phyloP scores from a whole-genome alignment of 73 alveolate species.

The Symbiodinium natans region DNA sequence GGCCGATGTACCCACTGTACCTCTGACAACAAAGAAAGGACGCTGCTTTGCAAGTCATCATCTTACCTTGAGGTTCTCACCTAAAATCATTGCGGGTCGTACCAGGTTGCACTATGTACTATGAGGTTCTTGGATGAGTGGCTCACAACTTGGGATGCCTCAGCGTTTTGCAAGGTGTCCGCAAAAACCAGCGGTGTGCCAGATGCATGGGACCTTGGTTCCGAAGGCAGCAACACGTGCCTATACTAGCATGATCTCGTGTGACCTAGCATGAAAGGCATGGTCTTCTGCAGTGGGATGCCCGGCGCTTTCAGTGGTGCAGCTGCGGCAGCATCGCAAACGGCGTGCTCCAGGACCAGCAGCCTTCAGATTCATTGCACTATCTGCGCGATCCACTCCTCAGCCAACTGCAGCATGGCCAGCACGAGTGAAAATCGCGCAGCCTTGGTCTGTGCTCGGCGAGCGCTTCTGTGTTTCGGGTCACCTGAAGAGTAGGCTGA shows the following conservation, averaged over 20 bases:
- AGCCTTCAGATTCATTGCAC: not conserved
- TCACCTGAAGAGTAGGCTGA: not conserved
- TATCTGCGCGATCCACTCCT: not conserved
- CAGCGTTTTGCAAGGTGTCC: not conserved
- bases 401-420: not conserved
- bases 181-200: not conserved
- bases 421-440: not conserved
- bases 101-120: too few species aligned
- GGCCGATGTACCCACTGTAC: too few species aligned
- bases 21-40: too few species aligned
- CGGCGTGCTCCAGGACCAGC: slow-evolving; percentile 17
- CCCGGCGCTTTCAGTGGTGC: not conserved
- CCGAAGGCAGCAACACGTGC: too few species aligned
- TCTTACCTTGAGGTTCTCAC: too few species aligned
- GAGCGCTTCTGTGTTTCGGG: slow-evolving; percentile 46
- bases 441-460: slow-evolving; percentile 70
- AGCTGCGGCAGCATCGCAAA: not conserved
- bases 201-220: not conserved
- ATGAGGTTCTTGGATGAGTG: not conserved
- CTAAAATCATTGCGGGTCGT: too few species aligned
- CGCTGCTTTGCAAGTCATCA: not conserved
- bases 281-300: not conserved
- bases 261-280: too few species aligned
- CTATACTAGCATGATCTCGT: too few species aligned
- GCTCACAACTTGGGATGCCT: not conserved